These are phyloP conservation scores for Trichoderma asperelloides DNA, from an alignment of 495 filamentous ascomycete species.

Conservation along the genomic window DNA sequence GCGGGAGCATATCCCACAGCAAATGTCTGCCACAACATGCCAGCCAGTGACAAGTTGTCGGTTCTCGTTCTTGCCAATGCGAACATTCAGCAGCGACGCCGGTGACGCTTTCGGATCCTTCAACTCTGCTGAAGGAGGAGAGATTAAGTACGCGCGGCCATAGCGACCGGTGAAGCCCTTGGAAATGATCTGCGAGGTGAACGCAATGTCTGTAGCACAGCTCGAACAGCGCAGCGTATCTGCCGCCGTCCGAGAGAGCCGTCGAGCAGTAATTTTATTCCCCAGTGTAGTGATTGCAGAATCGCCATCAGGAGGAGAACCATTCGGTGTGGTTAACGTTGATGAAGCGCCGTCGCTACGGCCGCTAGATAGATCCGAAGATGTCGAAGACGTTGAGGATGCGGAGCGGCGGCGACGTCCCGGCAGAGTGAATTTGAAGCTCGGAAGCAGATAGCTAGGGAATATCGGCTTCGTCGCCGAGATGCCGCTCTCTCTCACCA, in stretches of 20 bases:
- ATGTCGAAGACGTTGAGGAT: constrained; percentile 1
- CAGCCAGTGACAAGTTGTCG: constrained; percentile 71
- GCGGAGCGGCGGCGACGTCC: constrained; percentile 29
- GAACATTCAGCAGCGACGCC: constrained; percentile 37
- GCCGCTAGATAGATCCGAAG: constrained; percentile 23
- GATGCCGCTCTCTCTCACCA: constrained; percentile 11
- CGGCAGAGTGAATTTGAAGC: constrained; percentile 25
- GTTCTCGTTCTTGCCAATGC: constrained; percentile 45
- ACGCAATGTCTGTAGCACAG: constrained; percentile 68
- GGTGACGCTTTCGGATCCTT: constrained; percentile 20
- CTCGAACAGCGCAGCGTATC: constrained; percentile 58
- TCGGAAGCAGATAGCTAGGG: constrained; percentile 41
- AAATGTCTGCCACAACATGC: constrained; percentile 55
- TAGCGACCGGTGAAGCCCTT: constrained; percentile 94
- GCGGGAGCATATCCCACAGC: constrained; percentile 45
- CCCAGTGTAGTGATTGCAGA: not conserved
- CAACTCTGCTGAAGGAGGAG: constrained; percentile 33
- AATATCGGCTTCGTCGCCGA: constrained; percentile 17
- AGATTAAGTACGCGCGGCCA: constrained; percentile 83
- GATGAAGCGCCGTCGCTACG: constrained; percentile 15
- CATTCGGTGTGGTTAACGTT: constrained; percentile 19
- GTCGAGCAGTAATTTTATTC: not conserved
- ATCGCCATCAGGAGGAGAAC: constrained; percentile 12
- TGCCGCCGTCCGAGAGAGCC: constrained; percentile 27
- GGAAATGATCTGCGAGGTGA: constrained; percentile 70